A percentile compares a stretch with the other conserved stretches of the same genome.
phyloP scores from a whole-genome alignment of 2,329 filamentous ascomycete genomes.

The Lecanicillium sp. region DNA sequence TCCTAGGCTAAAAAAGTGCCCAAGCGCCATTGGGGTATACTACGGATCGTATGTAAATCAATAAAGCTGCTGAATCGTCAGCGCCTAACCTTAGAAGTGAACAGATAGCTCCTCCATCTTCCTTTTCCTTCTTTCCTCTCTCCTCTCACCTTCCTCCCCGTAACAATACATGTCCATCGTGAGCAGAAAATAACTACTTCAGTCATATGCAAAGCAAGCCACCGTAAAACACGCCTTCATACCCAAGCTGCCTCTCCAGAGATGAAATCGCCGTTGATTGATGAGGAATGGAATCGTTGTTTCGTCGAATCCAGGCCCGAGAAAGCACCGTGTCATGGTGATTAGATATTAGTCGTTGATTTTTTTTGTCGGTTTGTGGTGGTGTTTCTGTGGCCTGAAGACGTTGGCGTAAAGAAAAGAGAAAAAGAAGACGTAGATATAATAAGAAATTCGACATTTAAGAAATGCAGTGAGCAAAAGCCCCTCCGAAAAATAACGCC shows the following conservation, averaged over 20 bases:
- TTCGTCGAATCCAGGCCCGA: background rate
- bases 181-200: constrained; percentile 10
- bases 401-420: constrained; percentile 3
- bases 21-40: constrained; percentile 13
- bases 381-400: constrained; percentile 3
- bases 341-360: background rate
- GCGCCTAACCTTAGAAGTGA: constrained; percentile 12
- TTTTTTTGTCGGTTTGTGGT: background rate
- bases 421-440: constrained; percentile 15
- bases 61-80: constrained; percentile 13
- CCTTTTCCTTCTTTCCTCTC: background rate
- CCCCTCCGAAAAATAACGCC: constrained; percentile 20
- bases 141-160: background rate
- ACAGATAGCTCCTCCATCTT: constrained; percentile 9
- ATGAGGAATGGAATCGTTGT: background rate
- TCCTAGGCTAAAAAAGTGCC: constrained; percentile 12
- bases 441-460: constrained; percentile 14
- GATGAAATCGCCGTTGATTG: background rate
- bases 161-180: constrained; percentile 7
- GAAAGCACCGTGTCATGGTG: background rate
- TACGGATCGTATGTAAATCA: constrained; percentile 14
- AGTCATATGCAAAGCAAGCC: constrained; percentile 13
- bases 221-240: constrained; percentile 2
- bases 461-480: constrained; percentile 17
- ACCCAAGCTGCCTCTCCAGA: constrained; percentile 8